phyloP scores from a whole-genome alignment of 1,284 basidiomycete species.

The Melampsora larici-populina region DNA sequence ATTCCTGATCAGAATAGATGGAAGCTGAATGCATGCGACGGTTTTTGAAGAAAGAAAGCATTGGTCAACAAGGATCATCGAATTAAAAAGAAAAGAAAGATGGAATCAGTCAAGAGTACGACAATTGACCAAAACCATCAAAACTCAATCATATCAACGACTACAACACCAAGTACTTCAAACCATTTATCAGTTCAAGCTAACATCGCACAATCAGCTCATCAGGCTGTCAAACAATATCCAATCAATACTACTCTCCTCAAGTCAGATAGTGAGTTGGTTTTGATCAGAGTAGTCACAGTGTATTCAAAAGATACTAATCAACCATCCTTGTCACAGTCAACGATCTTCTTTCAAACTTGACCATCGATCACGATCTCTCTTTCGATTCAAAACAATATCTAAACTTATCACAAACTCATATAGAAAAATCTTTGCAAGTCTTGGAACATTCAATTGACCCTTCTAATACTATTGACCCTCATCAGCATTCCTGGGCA shows the following conservation, averaged over 20 bases:
- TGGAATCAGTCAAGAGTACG: no score
- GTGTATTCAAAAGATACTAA: background rate
- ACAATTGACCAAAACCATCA: no score
- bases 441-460: no score
- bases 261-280: conserved; percentile 19
- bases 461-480: no score
- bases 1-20: no score
- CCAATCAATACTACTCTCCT: conserved; percentile 15
- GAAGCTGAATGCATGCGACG: no score
- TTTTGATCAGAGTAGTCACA: background rate
- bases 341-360: background rate
- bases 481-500: background rate
- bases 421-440: no score
- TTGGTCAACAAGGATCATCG: no score
- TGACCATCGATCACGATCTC: background rate
- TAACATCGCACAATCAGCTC: conserved; percentile 9
- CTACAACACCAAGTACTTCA: background rate
- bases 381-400: background rate
- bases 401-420: background rate
- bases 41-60: no score
- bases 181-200: conserved; percentile 24
- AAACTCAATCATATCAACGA: no score
- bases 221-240: conserved; percentile 14
- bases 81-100: no score
- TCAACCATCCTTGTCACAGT: background rate